phyloP scores from a whole-genome alignment of 108 stramenopile genomes.

The Cyclotella atomus region DNA sequence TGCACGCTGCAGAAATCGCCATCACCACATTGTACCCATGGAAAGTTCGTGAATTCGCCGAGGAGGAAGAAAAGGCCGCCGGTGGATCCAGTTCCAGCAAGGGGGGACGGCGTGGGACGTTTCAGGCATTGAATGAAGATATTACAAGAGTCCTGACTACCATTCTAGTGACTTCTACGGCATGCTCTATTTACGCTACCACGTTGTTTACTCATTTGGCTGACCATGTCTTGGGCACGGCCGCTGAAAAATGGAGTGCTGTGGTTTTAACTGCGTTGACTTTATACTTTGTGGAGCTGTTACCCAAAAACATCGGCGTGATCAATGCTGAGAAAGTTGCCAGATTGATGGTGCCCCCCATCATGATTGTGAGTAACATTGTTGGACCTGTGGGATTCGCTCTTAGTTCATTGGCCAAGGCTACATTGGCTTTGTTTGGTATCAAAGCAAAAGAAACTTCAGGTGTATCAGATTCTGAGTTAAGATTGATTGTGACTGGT shows the following conservation, averaged over 20 bases:
- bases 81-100: slow-evolving; percentile 34
- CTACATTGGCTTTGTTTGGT: slow-evolving; percentile 78
- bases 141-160: slow-evolving; percentile 96
- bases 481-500: slow-evolving; percentile 94
- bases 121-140: slow-evolving; percentile 90
- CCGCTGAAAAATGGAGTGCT: slow-evolving; percentile 88
- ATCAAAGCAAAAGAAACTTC: slow-evolving; percentile 72
- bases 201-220: slow-evolving; percentile 89
- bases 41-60: slow-evolving; percentile 96
- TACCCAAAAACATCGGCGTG: slow-evolving; percentile 95
- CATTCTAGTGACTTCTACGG: slow-evolving; percentile 92
- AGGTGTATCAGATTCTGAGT: slow-evolving; percentile 91
- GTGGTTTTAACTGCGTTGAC: slow-evolving; percentile 88
- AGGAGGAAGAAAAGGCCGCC: slow-evolving; percentile 89
- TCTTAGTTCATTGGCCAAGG: slow-evolving; percentile 83
- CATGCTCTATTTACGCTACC: slow-evolving; percentile 86
- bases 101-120: slow-evolving; percentile 62
- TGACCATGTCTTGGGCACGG: slow-evolving; percentile 74
- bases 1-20: slow-evolving; percentile 95
- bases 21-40: slow-evolving; percentile 97
- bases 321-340: slow-evolving; percentile 94
- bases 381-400: slow-evolving; percentile 90
- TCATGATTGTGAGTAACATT: slow-evolving; percentile 79
- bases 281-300: slow-evolving; percentile 94
- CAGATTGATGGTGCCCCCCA: slow-evolving; percentile 88